A percentile compares a stretch with the other conserved stretches of the same genome.
These are phyloP conservation scores for Panaeolus papilionaceus DNA, from an alignment of 768 basidiomycete species.

Conservation along the genomic window DNA sequence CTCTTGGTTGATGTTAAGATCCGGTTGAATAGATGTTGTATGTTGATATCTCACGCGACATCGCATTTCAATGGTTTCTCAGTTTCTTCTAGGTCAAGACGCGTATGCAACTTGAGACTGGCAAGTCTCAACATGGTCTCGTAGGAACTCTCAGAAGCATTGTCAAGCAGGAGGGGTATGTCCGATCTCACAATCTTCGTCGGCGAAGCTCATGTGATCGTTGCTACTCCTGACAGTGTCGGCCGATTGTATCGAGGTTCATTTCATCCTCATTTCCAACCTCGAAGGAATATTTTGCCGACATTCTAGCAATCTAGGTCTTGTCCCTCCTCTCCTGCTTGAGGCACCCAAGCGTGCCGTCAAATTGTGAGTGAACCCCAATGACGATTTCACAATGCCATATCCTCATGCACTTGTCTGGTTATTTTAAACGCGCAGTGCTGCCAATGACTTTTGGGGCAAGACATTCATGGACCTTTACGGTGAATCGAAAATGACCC, in stretches of 20 bases:
- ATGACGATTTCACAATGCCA: neutral
- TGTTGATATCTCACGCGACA: constrained; percentile 37
- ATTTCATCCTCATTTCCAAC: constrained; percentile 13
- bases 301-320: constrained; percentile 51
- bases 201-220: constrained; percentile 1
- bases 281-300: constrained; percentile 13
- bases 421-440: constrained; percentile 34
- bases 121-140: constrained; percentile 76
- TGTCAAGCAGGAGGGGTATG: constrained; percentile 89
- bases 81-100: constrained; percentile 81
- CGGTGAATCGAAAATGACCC: constrained; percentile 88
- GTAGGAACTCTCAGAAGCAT: constrained; percentile 86
- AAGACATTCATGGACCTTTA: constrained; percentile 67
- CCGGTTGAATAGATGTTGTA: constrained; percentile 75
- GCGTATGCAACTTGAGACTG: constrained; percentile 95
- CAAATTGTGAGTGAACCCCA: constrained; percentile 70
- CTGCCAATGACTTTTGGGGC: constrained; percentile 96
- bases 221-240: constrained; percentile 45
- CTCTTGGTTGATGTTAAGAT: constrained; percentile 1
- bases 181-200: constrained; percentile 15
- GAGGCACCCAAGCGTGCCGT: constrained; percentile 99
- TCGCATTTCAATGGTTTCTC: neutral
- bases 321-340: constrained; percentile 93
- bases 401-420: neutral
- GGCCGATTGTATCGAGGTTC: constrained; percentile 90